phyloP scores from a whole-genome alignment of 2,329 filamentous ascomycete genomes.

The Fusarium aywerte region DNA sequence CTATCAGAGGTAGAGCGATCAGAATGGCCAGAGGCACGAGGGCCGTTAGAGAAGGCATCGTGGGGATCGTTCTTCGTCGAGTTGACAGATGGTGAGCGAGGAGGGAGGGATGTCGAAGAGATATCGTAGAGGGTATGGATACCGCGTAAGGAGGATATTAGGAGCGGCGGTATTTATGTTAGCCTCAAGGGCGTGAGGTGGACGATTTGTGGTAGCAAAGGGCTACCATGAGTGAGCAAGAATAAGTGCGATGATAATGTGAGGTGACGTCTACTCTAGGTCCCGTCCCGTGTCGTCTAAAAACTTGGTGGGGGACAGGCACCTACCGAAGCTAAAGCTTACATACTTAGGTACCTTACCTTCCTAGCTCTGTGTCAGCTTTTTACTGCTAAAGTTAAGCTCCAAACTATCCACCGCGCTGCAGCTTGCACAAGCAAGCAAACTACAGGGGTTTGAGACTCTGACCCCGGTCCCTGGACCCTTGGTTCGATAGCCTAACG shows the following conservation, averaged over 20 bases:
- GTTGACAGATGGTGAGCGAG: not conserved
- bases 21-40: constrained; percentile 34
- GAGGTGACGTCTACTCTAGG: constrained; percentile 11
- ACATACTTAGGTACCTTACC: not conserved
- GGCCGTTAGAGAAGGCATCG: constrained; percentile 22
- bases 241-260: constrained; percentile 26
- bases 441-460: constrained; percentile 26
- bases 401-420: constrained; percentile 2
- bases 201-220: constrained; percentile 9
- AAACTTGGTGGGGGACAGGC: constrained; percentile 33
- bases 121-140: not conserved
- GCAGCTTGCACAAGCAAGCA: constrained; percentile 17
- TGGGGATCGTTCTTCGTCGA: constrained; percentile 1
- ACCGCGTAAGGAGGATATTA: not conserved
- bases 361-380: not conserved
- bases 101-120: not conserved
- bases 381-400: not conserved
- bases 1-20: constrained; percentile 44
- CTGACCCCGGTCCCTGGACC: constrained; percentile 31
- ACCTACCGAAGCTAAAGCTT: constrained; percentile 21
- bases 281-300: constrained; percentile 22
- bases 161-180: constrained; percentile 1
- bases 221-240: constrained; percentile 9
- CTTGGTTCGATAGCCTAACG: constrained; percentile 6
- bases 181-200: constrained; percentile 25